Conservation (phyloP, 371 early-diverging fungal species). For the Mucor piriformis region DNA sequence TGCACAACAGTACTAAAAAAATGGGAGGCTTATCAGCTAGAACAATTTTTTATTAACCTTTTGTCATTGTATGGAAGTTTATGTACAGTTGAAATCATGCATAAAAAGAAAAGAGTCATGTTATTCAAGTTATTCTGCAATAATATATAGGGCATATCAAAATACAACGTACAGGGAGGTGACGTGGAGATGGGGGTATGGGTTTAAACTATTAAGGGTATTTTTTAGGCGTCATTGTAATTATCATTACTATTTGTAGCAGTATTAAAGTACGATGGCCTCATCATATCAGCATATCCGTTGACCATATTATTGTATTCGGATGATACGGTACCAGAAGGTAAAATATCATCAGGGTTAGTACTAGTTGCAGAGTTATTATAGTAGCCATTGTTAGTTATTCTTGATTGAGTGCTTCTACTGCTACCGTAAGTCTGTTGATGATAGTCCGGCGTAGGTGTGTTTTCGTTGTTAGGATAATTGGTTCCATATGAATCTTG, state of each 20-base stretch:
- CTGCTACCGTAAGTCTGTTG: background rate
- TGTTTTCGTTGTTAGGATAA: background rate
- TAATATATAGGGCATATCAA: too few species aligned
- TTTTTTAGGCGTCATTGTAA: background rate
- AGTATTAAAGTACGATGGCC: conserved; percentile 1
- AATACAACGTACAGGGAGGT: too few species aligned
- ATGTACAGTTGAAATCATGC: too few species aligned
- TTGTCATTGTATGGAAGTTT: too few species aligned
- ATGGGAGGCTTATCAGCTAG: too few species aligned
- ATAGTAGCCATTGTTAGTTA: background rate
- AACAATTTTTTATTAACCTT: too few species aligned
- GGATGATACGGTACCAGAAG: background rate
- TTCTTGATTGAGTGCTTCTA: background rate
- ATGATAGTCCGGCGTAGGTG: background rate
- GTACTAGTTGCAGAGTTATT: background rate
- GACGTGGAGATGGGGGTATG: background rate
- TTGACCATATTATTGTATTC: conserved; percentile 2
- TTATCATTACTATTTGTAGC: background rate
- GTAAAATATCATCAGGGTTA: background rate
- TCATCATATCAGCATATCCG: background rate
- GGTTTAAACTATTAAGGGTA: background rate
- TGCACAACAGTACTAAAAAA: too few species aligned
- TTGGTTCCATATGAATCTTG: conserved; percentile 9
- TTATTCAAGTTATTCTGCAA: too few species aligned
- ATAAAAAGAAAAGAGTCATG: too few species aligned